These are phyloP conservation scores for Mucuna pruriens DNA, from an alignment of 306 rosid species.

Conservation along the genomic window DNA sequence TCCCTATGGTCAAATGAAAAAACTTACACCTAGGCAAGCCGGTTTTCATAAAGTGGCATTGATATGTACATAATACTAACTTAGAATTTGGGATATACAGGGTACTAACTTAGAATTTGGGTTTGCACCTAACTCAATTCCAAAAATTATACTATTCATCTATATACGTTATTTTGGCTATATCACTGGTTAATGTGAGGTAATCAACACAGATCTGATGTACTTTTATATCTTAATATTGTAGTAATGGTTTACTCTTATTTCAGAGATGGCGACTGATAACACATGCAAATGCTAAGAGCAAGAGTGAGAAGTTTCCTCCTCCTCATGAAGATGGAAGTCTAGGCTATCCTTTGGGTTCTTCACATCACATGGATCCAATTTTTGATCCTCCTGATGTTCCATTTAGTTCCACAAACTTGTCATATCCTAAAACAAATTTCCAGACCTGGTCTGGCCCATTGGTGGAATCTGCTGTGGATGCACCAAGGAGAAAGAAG, in stretches of 20 bases:
- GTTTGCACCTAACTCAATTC: too few relatives aligned
- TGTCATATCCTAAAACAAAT: conserved; percentile 70
- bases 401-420: conserved; percentile 87
- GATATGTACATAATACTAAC: not conserved
- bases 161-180: too few relatives aligned
- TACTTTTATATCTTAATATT: not conserved
- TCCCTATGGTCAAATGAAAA: not conserved
- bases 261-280: conserved; percentile 87
- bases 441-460: conserved; percentile 99
- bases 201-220: too few relatives aligned
- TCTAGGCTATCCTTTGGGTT: conserved; percentile 87
- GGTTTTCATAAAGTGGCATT: not conserved
- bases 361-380: conserved; percentile 91
- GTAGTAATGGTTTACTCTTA: conserved; percentile 6
- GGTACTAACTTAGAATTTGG: too few relatives aligned
- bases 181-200: too few relatives aligned
- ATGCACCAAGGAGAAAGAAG: conserved; percentile 87
- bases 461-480: conserved; percentile 66
- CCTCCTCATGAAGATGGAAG: conserved; percentile 99
- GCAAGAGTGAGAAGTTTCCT: conserved; percentile 99
- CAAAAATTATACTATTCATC: too few relatives aligned
- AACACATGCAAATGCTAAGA: conserved; percentile 94
- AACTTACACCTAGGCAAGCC: not conserved
- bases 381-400: conserved; percentile 82
- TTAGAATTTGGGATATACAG: too few relatives aligned